phyloP scores from a whole-genome alignment of 352 stramenopile species.

The Globisporangium irregulare region DNA sequence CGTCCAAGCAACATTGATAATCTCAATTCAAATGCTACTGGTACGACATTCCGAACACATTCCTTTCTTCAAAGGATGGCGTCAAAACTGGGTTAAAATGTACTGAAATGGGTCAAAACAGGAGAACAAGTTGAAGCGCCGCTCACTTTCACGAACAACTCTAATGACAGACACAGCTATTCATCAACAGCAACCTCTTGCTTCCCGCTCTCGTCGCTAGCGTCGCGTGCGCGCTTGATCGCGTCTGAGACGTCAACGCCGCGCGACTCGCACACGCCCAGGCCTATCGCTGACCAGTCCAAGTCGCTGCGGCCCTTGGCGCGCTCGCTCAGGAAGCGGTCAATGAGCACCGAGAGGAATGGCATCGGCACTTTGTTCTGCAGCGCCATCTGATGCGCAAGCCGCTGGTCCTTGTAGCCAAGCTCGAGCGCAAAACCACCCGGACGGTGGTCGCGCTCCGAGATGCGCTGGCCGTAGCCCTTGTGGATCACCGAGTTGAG shows the following conservation, averaged over 20 bases:
- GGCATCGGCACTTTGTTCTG: slow-evolving; percentile 65
- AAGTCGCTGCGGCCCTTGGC: slow-evolving; percentile 59
- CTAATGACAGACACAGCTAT: background rate
- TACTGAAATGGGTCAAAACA: background rate
- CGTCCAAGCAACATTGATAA: background rate
- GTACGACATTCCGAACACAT: background rate
- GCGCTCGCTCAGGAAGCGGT: slow-evolving; percentile 61
- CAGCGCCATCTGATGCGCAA: slow-evolving; percentile 58
- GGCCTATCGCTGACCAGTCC: slow-evolving; percentile 75
- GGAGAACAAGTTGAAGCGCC: background rate
- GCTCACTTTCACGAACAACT: background rate
- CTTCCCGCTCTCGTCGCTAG: background rate
- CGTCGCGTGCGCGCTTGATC: slow-evolving; percentile 27
- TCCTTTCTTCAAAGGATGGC: background rate
- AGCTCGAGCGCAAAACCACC: slow-evolving; percentile 74
- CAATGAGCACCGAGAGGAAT: slow-evolving; percentile 68
- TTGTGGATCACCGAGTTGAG: slow-evolving; percentile 82
- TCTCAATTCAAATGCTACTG: background rate
- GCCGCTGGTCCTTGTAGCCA: slow-evolving; percentile 68
- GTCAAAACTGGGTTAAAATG: background rate
- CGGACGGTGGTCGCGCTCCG: slow-evolving; percentile 62
- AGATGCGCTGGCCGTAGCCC: slow-evolving; percentile 75
- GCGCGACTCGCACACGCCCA: slow-evolving; percentile 52
- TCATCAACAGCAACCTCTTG: background rate
- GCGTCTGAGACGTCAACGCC: slow-evolving; percentile 53